Conservation (phyloP, 2,329 filamentous ascomycete species). For the Penicillium paneum region DNA sequence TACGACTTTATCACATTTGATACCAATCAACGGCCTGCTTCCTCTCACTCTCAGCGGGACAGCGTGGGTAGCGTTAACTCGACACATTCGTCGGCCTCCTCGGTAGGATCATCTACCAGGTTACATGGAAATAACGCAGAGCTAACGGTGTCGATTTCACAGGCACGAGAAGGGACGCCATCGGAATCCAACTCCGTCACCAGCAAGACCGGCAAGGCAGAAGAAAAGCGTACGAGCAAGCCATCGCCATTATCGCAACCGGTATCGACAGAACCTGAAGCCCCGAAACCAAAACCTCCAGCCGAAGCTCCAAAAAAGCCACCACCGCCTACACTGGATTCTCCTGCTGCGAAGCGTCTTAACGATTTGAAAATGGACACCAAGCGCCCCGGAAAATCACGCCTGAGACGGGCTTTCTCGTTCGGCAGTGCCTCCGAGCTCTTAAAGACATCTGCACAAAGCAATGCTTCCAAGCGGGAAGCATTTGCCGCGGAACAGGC, state of each 20-base stretch:
- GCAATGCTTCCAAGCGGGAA: conserved; percentile 47
- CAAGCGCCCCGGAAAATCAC: conserved; percentile 76
- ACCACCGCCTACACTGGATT: conserved; percentile 44
- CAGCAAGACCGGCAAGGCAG: conserved; percentile 53
- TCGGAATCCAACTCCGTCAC: conserved; percentile 21
- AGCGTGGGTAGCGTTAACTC: conserved; percentile 64
- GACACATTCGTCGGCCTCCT: conserved; percentile 56
- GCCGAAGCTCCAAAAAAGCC: conserved; percentile 23
- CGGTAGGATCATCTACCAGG: conserved; percentile 52
- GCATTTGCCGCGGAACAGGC: conserved; percentile 53
- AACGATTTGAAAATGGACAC: conserved; percentile 79
- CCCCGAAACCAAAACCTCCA: conserved; percentile 20
- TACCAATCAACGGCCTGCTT: conserved; percentile 30
- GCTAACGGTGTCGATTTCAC: not conserved
- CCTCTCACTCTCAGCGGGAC: conserved; percentile 48
- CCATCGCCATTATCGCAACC: conserved; percentile 74
- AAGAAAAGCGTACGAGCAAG: conserved; percentile 64
- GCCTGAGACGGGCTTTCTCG: conserved; percentile 86
- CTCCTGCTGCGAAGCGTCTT: conserved; percentile 78
- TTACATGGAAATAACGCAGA: not conserved
- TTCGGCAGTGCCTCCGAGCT: conserved; percentile 95
- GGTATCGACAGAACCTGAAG: conserved; percentile 47
- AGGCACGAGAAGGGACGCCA: conserved; percentile 25
- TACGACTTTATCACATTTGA: conserved; percentile 37
- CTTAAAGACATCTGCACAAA: conserved; percentile 67